Evolutionary conservation across 345 rosid genomes (phyloP), one percentile per base, ranked within the genome.

Genomic region (Barbarea vulgaris): DNA sequence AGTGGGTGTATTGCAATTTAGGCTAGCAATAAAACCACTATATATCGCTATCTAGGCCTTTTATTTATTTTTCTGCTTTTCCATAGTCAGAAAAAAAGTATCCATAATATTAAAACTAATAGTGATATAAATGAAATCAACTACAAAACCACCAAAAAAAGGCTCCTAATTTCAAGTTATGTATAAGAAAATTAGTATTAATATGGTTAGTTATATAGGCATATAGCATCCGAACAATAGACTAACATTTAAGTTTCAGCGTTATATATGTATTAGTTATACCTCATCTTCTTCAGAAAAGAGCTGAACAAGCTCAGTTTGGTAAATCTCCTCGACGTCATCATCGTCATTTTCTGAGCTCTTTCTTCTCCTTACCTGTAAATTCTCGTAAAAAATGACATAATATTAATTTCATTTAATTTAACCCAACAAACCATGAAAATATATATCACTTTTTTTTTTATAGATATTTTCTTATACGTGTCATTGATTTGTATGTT

Each of bases 211-310:
- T 52, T 52, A 41, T n/a, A n/a, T 70, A 48, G 28, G 28, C 1
- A 10, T 62, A 7, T 42, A 24, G 17, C 13, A 46, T 21, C 17
- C 7, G 2, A 70, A 15, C 9, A 58, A 31, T 57, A 44, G 0
- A 46, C 15, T 22, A 46, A 70, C 4, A 44, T 9, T 31, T 44
- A 56, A 18, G 64, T 11, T 33, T 41, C 2, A 41, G 55, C 41
- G 9, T 69, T 28, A 58, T 33, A 12, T n/a, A 54, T 33, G 19
- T n/a, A 54, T 10, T 70, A 64, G 37, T 17, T 41, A 58, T 83
- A 93, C 99, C 96, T 90, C 98, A 67, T 95, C 97, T 84, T 93
- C 99, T 79, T 89, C 98, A 0, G 97, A 88, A 71, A 95, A 95
- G 61, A 93, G 68, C 73, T 95, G 97, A 50, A 83, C 83, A 50